Percentiles rank a stretch among this genome's conserved stretches.
These are phyloP conservation scores for Schizophyllum commune DNA, from an alignment of 1,284 basidiomycete species.

Conservation along the genomic window DNA sequence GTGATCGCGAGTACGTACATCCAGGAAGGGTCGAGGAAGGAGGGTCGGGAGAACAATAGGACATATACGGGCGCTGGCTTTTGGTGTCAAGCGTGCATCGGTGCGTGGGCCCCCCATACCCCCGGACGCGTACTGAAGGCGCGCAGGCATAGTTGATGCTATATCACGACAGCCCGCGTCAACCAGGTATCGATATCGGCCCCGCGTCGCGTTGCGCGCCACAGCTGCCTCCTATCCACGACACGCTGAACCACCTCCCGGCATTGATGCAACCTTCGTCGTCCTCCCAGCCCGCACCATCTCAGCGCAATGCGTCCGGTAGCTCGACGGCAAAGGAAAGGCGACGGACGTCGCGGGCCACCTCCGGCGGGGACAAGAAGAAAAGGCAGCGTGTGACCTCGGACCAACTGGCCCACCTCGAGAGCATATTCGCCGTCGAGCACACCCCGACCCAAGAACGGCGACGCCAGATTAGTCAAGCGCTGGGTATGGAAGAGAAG, in stretches of 20 bases:
- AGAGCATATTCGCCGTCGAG: conserved; percentile 60
- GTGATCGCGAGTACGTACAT: background rate
- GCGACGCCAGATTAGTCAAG: conserved; percentile 63
- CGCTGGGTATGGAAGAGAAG: conserved; percentile 76
- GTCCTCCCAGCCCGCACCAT: background rate
- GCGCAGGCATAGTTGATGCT: no score
- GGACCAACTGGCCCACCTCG: conserved; percentile 66
- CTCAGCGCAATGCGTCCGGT: background rate
- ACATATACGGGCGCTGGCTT: background rate
- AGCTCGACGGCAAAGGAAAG: background rate
- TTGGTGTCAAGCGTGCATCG: background rate
- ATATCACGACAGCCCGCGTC: no score
- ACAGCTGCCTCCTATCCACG: no score
- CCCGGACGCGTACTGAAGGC: no score
- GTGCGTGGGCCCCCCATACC: background rate
- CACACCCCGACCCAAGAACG: conserved; percentile 62
- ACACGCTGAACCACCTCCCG: no score
- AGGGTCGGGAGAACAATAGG: background rate
- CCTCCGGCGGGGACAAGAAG: conserved; percentile 37
- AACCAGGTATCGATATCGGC: no score
- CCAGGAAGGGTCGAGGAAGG: background rate
- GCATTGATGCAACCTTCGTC: background rate
- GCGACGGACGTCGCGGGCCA: background rate
- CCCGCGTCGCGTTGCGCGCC: no score
- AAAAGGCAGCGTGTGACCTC: conserved; percentile 73